A percentile compares a stretch with the other conserved stretches of the same genome.
These are phyloP conservation scores for Blastocystis sp. DNA, from an alignment of 352 stramenopile species.

Conservation along the genomic window DNA sequence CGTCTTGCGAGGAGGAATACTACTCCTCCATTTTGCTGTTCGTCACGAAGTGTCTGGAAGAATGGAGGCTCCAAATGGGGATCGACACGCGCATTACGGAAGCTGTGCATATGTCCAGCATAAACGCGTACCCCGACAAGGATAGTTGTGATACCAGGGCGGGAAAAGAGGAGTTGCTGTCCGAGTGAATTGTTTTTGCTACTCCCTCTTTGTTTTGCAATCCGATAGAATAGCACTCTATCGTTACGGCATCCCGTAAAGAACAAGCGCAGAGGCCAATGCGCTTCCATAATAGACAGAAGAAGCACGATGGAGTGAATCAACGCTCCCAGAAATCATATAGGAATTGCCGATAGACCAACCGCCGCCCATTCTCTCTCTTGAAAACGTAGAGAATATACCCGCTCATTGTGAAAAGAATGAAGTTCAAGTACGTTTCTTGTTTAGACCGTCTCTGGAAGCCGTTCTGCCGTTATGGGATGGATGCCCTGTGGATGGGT, in stretches of 20 bases:
- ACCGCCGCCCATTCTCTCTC: neutral
- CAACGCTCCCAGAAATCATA: neutral
- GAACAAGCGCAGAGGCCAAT: no score
- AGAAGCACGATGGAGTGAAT: no score
- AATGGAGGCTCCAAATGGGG: neutral
- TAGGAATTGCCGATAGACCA: neutral
- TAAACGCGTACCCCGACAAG: no score
- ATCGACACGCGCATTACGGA: no score
- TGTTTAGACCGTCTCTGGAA: neutral
- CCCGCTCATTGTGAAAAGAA: conserved; percentile 57
- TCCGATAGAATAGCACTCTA: no score
- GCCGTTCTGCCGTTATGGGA: neutral
- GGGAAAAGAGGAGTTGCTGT: no score
- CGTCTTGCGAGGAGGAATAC: conserved; percentile 25
- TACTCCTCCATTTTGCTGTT: neutral
- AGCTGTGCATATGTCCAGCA: no score
- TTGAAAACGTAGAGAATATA: conserved; percentile 53
- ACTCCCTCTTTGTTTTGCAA: no score
- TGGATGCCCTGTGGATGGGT: neutral
- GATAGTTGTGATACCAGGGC: no score
- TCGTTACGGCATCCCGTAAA: no score
- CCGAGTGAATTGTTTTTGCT: no score
- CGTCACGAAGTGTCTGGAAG: neutral
- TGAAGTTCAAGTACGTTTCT: conserved; percentile 63
- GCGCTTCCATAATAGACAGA: no score